These are phyloP conservation scores for Xylaria sp. DNA, from an alignment of 2,329 filamentous ascomycete genomes.

Conservation along the genomic window DNA sequence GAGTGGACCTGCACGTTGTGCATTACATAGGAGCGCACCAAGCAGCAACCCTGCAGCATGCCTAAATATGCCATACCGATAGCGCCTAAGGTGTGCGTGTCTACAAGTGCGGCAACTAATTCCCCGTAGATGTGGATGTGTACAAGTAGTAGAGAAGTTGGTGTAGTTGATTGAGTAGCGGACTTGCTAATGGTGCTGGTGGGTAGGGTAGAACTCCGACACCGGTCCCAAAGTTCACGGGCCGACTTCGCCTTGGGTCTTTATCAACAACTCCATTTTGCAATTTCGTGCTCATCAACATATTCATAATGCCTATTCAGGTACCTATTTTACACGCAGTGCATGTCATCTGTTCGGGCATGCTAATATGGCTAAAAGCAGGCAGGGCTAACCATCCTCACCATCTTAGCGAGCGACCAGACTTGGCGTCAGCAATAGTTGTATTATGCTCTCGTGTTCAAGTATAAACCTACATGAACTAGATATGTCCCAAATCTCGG, in stretches of 20 bases:
- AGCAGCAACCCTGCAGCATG: neutral
- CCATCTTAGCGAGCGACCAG: neutral
- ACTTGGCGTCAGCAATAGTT: neutral
- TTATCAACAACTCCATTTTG: conserved; percentile 20
- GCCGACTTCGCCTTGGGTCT: conserved; percentile 29
- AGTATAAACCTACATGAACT: conserved; percentile 15
- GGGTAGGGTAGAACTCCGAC: conserved; percentile 4
- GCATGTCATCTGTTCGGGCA: neutral
- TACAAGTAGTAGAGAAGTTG: too few species aligned
- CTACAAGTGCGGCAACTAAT: conserved; percentile 6
- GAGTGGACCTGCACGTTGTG: conserved; percentile 1
- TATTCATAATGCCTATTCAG: conserved; percentile 26
- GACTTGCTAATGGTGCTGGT: neutral
- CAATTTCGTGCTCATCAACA: conserved; percentile 24
- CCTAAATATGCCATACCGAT: neutral
- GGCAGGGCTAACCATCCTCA: neutral
- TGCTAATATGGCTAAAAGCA: neutral
- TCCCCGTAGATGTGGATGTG: conserved; percentile 7
- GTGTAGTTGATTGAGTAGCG: too few species aligned
- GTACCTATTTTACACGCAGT: neutral
- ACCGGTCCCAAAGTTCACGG: conserved; percentile 27
- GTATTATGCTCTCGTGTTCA: conserved; percentile 10
- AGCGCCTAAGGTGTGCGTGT: neutral
- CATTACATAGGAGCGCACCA: neutral
- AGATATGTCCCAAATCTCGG: conserved; percentile 1